These are phyloP conservation scores for Senna siamea DNA, from an alignment of 306 rosid species.

Conservation along the genomic window DNA sequence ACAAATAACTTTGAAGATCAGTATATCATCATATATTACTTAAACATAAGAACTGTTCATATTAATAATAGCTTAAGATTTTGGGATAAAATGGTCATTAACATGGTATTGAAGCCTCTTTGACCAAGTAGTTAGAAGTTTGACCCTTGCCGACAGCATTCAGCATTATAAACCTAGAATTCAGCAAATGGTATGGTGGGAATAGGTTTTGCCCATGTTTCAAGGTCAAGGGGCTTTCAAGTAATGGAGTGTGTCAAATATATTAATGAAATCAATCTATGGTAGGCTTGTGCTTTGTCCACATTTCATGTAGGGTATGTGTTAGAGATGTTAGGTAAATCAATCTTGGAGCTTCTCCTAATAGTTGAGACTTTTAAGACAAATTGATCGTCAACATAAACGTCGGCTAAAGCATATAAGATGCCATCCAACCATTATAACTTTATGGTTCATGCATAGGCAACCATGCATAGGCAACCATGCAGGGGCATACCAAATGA, in stretches of 20 bases:
- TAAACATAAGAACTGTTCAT: neutral
- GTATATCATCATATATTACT: slow-evolving; percentile 23
- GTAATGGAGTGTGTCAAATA: neutral
- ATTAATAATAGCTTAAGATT: neutral
- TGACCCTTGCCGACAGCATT: neutral
- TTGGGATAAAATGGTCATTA: neutral
- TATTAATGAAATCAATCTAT: neutral
- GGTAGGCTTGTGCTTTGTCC: neutral
- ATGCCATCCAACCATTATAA: neutral
- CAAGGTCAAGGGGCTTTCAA: neutral
- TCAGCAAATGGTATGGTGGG: neutral
- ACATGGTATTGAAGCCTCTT: neutral
- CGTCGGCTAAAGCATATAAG: neutral
- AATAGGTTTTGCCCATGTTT: neutral
- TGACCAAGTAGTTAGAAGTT: neutral
- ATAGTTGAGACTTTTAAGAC: neutral
- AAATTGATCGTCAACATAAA: neutral
- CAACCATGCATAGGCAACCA: neutral
- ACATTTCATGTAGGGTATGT: neutral
- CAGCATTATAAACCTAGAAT: neutral
- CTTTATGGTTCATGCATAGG: neutral
- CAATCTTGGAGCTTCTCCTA: neutral
- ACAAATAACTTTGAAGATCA: neutral
- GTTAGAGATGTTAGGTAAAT: neutral
- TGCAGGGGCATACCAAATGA: neutral